Evolutionary conservation across 306 rosid genomes (phyloP).

Genomic region (Echinosophora koreensis): DNA sequence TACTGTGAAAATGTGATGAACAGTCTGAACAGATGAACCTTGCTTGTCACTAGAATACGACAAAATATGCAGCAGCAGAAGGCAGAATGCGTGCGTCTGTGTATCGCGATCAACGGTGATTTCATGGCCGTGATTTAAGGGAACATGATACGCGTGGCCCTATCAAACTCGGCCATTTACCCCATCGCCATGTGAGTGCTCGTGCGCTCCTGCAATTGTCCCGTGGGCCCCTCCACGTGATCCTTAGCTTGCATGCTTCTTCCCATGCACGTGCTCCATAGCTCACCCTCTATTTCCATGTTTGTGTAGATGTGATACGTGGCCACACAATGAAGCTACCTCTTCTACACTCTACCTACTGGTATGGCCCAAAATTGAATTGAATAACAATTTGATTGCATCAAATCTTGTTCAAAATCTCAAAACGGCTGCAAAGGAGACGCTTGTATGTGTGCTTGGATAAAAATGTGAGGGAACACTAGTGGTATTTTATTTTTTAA

Average conservation of each 20-base stretch:
- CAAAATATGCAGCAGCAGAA: neutral
- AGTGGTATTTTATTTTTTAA: no score
- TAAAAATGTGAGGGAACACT: no score
- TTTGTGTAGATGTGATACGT: conserved; percentile 6
- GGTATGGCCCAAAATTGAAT: neutral
- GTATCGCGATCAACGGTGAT: conserved; percentile 52
- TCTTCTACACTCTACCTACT: neutral
- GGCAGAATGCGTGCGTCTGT: conserved; percentile 40
- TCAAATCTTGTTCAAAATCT: neutral
- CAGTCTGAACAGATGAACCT: neutral
- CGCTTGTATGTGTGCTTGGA: no score
- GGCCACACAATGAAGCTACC: neutral
- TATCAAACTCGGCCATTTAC: conserved; percentile 34
- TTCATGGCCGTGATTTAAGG: conserved; percentile 56
- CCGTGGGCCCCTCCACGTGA: conserved; percentile 69
- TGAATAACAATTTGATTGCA: neutral
- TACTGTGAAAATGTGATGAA: neutral
- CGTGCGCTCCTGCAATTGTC: conserved; percentile 54
- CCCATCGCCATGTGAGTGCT: conserved; percentile 64
- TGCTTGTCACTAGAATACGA: neutral
- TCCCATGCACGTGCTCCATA: conserved; percentile 50
- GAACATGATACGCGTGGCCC: conserved; percentile 53
- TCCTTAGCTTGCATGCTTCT: neutral
- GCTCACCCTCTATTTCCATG: neutral
- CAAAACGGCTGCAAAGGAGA: neutral